Conservation (phyloP, 345 rosid species). For the Moricandia moricandioides region DNA sequence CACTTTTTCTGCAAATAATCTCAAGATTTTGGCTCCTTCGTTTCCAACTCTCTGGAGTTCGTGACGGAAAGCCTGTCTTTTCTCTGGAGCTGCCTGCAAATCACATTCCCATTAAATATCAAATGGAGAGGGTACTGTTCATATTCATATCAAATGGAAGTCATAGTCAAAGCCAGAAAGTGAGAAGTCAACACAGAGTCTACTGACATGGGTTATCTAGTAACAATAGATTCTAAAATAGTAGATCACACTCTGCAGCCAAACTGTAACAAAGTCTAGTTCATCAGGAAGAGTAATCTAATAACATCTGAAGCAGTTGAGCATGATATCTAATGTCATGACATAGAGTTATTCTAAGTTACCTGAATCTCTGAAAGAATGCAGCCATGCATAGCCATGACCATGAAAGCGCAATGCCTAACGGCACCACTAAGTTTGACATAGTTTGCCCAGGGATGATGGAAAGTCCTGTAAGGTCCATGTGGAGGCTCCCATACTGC, state of each 20-base stretch:
- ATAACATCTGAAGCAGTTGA: neutral
- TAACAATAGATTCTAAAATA: neutral
- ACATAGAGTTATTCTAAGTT: neutral
- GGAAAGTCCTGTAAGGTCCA: neutral
- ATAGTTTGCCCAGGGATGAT: neutral
- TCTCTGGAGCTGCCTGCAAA: constrained; percentile 73
- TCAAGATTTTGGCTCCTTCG: constrained; percentile 54
- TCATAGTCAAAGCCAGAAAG: neutral
- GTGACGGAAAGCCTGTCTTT: constrained; percentile 52
- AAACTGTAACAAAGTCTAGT: neutral
- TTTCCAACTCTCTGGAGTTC: constrained; percentile 52
- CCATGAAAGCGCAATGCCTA: neutral
- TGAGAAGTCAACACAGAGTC: neutral
- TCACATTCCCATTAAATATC: constrained; percentile 2
- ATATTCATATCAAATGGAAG: neutral
- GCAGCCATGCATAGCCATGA: neutral
- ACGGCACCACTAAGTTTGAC: neutral
- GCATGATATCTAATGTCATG: neutral
- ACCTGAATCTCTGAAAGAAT: constrained; percentile 55
- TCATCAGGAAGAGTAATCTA: neutral
- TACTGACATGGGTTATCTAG: neutral
- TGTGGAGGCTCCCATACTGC: neutral
- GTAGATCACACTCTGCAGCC: neutral
- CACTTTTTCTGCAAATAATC: neutral
- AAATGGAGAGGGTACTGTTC: too few species aligned